phyloP scores from a whole-genome alignment of 192 early-diverging fungal genomes.

The Linnemannia zychae region DNA sequence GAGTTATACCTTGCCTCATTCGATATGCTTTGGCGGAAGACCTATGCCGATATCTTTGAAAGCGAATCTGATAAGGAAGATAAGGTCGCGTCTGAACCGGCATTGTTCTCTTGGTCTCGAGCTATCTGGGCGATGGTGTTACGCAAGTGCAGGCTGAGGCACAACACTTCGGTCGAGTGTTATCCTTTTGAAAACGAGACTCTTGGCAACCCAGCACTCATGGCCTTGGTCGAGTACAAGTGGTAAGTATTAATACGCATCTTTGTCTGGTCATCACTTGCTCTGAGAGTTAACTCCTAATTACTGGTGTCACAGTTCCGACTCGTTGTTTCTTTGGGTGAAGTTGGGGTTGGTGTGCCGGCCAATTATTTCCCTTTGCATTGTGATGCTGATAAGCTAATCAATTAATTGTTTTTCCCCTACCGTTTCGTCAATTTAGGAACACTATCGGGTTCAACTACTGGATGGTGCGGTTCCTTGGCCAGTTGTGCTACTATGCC shows the following conservation, averaged over 20 bases:
- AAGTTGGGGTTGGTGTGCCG: neutral
- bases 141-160: neutral
- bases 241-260: neutral
- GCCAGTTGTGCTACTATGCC: conserved; percentile 8
- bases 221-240: conserved; percentile 19
- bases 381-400: neutral
- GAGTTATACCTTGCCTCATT: neutral
- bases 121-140: neutral
- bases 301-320: no score
- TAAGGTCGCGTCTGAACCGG: no score
- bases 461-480: conserved; percentile 21
- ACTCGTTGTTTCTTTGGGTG: no score
- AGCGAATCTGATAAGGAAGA: neutral
- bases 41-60: neutral
- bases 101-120: neutral
- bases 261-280: neutral
- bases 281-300: neutral
- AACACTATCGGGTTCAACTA: conserved; percentile 19
- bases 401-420: neutral
- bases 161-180: neutral
- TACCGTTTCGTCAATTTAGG: conserved; percentile 6
- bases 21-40: neutral
- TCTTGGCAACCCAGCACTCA: conserved; percentile 10
- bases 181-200: neutral
- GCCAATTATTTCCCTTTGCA: neutral